Conservation (phyloP, 2,329 filamentous ascomycete genomes). For the Penicillium fuscoglaucum region DNA sequence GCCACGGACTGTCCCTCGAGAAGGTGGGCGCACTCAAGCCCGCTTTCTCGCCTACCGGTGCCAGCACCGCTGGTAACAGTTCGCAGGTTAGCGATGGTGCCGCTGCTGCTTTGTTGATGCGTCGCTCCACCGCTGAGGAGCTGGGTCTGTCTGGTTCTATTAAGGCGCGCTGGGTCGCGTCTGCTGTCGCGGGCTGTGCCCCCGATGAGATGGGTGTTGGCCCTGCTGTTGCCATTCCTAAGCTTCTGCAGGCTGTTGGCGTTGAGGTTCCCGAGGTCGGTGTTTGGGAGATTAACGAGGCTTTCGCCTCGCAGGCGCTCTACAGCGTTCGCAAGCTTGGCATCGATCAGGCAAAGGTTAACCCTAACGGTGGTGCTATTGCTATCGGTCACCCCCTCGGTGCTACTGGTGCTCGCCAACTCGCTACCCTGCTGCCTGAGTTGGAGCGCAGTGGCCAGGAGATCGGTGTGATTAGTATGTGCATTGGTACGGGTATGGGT, state of each 20-base stretch:
- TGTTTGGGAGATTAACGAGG: slow-evolving; percentile 93
- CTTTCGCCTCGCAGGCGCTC: slow-evolving; percentile 63
- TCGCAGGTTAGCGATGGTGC: slow-evolving; percentile 87
- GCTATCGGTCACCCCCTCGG: slow-evolving; percentile 91
- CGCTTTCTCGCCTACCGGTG: slow-evolving; percentile 73
- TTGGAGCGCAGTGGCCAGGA: slow-evolving; percentile 67
- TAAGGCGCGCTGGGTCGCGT: slow-evolving; percentile 79
- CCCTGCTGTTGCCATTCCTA: slow-evolving; percentile 81
- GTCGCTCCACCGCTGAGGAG: slow-evolving; percentile 72
- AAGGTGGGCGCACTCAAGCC: slow-evolving; percentile 78
- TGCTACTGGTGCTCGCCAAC: slow-evolving; percentile 80
- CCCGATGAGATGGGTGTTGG: slow-evolving; percentile 96
- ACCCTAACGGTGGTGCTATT: slow-evolving; percentile 90
- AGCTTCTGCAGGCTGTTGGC: slow-evolving; percentile 69
- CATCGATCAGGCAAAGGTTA: slow-evolving; percentile 69
- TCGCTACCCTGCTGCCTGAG: slow-evolving; percentile 71
- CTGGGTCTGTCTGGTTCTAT: slow-evolving; percentile 69
- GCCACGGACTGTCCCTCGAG: slow-evolving; percentile 66
- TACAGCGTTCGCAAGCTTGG: slow-evolving; percentile 68
- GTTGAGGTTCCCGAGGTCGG: slow-evolving; percentile 69
- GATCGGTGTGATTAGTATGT: slow-evolving; percentile 89
- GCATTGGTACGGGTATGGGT: slow-evolving; percentile 78
- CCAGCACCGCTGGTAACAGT: slow-evolving; percentile 81
- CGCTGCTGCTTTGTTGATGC: slow-evolving; percentile 79
- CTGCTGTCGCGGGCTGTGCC: slow-evolving; percentile 71